A percentile compares a stretch with the other conserved stretches of the same genome.
These are phyloP conservation scores for Priceomyces fermenticarens DNA, from an alignment of 805 yeast species.

Conservation along the genomic window DNA sequence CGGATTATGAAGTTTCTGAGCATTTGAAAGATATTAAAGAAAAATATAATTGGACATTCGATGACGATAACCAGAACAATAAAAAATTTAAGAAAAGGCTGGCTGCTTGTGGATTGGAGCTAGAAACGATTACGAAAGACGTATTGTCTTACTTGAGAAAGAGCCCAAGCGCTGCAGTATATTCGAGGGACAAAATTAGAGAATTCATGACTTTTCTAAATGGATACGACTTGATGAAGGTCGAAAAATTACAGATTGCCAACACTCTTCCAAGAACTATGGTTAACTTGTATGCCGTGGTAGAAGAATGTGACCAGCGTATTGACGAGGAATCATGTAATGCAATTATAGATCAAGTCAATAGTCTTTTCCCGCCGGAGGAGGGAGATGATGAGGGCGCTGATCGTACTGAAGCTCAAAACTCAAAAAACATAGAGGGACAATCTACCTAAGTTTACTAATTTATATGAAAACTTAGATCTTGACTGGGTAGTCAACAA, in stretches of 20 bases:
- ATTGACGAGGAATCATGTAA: constrained; percentile 67
- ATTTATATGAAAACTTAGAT: no score
- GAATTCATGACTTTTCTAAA: constrained; percentile 46
- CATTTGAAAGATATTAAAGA: constrained; percentile 50
- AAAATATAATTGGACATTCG: constrained; percentile 47
- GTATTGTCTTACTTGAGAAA: constrained; percentile 37
- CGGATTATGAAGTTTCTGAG: constrained; percentile 62
- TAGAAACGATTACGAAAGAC: constrained; percentile 51
- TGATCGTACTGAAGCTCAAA: background rate
- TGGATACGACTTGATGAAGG: constrained; percentile 62
- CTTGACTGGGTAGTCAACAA: no score
- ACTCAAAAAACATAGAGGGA: no score
- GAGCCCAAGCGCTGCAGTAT: constrained; percentile 21
- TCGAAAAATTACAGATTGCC: constrained; percentile 80
- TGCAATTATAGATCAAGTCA: constrained; percentile 53
- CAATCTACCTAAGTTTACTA: no score
- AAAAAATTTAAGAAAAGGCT: constrained; percentile 22
- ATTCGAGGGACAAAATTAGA: constrained; percentile 19
- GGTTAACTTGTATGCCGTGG: constrained; percentile 73
- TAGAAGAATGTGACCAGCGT: constrained; percentile 91
- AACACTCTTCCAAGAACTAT: constrained; percentile 76
- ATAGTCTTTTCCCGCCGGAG: constrained; percentile 49
- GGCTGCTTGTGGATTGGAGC: constrained; percentile 41
- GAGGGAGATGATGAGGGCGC: constrained; percentile 20
- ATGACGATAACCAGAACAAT: constrained; percentile 24